Evolutionary conservation across 1,139 yeast genomes (phyloP), one percentile per base, ranked within the genome.

Genomic region (Taphrina flavorubra): DNA sequence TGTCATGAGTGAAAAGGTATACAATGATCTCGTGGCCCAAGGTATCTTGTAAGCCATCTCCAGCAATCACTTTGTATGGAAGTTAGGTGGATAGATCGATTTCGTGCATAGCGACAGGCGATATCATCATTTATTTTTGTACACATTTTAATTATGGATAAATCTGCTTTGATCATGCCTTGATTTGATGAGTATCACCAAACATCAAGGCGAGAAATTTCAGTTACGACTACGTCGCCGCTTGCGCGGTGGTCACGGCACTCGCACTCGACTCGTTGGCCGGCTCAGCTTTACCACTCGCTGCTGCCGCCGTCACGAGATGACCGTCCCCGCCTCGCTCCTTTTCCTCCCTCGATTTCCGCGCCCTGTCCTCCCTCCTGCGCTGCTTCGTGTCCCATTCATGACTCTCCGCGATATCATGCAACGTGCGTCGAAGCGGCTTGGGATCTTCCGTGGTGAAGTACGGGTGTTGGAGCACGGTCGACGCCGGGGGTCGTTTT

Each of bases 1-100:
- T 76, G 97, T 91, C 25, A 89, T 94, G 96, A 84, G 89, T 44
- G 88, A 87, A 73, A 85, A 86, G 74, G 94, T 91, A 59, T 92
- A 90, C 78, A 82, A 87, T 51, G 97, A 92, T 74, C 82, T 92
- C 76, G 89, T 90, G 78, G 87, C 85, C 72, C 98, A 92, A 77
- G 97, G 97, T 0, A 80, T 90, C 58, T 76, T 88, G 61, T 86
- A 75, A 68, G 36, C 31, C n/a, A n/a, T n/a, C n/a, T n/a, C n/a
- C n/a, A n/a, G n/a, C n/a, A n/a, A n/a, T n/a, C n/a, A n/a, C n/a
- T n/a, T n/a, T n/a, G n/a, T n/a, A n/a, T n/a, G n/a, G n/a, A n/a
- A n/a, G n/a, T n/a, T n/a, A n/a, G n/a, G n/a, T n/a, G n/a, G n/a
- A 44, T 18, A 13, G 36, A 6, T 6, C 34, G 7, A 7, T 51